Conservation (phyloP, 2,329 filamentous ascomycete genomes). For the Gaeumannomyces tritici region DNA sequence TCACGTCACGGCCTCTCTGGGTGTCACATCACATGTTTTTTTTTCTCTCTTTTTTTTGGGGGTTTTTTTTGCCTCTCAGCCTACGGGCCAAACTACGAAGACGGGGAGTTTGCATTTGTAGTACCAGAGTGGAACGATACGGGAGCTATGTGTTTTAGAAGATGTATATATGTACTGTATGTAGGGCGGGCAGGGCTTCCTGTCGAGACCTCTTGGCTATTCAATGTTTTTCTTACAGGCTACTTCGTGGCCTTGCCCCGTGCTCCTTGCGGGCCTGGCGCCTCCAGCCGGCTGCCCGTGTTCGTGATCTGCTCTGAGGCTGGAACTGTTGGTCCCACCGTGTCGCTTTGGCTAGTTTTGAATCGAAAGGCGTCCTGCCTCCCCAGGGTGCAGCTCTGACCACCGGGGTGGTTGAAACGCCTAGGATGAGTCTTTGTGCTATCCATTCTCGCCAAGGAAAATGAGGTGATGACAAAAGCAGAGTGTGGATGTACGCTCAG, state of each 20-base stretch:
- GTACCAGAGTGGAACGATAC: too few species aligned
- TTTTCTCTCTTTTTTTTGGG: too few species aligned
- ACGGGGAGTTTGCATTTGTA: neutral
- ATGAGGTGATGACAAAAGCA: neutral
- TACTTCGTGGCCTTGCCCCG: neutral
- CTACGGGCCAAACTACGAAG: too few species aligned
- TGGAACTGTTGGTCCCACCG: too few species aligned
- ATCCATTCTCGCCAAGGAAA: neutral
- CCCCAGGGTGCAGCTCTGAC: neutral
- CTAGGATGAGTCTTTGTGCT: neutral
- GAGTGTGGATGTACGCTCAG: neutral
- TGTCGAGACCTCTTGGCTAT: neutral
- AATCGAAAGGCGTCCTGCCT: neutral
- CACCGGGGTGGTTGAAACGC: neutral
- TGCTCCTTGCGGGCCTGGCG: neutral
- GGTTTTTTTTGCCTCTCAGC: too few species aligned
- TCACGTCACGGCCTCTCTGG: neutral
- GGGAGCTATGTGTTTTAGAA: too few species aligned
- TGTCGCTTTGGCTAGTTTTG: neutral
- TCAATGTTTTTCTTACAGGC: neutral
- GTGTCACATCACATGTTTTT: neutral
- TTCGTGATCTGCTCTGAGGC: neutral
- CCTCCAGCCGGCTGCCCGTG: neutral
- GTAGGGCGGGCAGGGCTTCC: neutral
- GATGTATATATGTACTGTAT: too few species aligned